phyloP scores from a whole-genome alignment of 1,139 yeast genomes.

The Debaryomyces psychrophilus region DNA sequence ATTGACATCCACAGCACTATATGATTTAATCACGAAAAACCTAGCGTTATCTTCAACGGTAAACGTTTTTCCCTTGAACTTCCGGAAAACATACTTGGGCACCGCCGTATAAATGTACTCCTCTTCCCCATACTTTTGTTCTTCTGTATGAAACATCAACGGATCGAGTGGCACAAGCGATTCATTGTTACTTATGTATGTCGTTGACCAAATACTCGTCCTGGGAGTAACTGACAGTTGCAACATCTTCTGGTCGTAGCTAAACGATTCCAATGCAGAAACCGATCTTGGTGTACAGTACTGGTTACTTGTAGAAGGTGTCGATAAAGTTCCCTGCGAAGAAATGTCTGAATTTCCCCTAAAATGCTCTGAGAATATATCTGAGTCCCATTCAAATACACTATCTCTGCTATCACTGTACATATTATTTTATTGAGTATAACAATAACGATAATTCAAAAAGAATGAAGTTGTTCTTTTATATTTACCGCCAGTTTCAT shows the following conservation, averaged over 20 bases:
- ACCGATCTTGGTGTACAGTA: conserved; percentile 26
- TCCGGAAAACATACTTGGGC: conserved; percentile 19
- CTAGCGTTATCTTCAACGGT: conserved; percentile 28
- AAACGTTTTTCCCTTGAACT: conserved; percentile 26
- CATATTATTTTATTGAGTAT: background rate
- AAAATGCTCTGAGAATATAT: conserved; percentile 1
- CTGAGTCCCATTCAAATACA: conserved; percentile 9
- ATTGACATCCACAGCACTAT: conserved; percentile 49
- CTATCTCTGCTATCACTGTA: conserved; percentile 10
- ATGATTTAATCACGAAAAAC: conserved; percentile 62
- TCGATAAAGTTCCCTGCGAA: conserved; percentile 9
- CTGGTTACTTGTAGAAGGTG: conserved; percentile 5
- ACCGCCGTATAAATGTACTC: background rate
- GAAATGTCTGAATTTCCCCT: conserved; percentile 7
- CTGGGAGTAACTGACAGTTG: conserved; percentile 15
- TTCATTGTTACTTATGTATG: conserved; percentile 13
- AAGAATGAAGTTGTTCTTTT: background rate
- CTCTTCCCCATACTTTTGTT: background rate
- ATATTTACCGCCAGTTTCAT: background rate
- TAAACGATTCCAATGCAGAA: conserved; percentile 24
- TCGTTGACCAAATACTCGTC: conserved; percentile 30
- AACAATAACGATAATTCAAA: background rate
- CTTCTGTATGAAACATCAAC: background rate
- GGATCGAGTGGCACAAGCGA: conserved; percentile 9
- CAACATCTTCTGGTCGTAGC: background rate